Evolutionary conservation across 1,284 basidiomycete genomes (phyloP).

Genomic region (Dichomitus squalens): DNA sequence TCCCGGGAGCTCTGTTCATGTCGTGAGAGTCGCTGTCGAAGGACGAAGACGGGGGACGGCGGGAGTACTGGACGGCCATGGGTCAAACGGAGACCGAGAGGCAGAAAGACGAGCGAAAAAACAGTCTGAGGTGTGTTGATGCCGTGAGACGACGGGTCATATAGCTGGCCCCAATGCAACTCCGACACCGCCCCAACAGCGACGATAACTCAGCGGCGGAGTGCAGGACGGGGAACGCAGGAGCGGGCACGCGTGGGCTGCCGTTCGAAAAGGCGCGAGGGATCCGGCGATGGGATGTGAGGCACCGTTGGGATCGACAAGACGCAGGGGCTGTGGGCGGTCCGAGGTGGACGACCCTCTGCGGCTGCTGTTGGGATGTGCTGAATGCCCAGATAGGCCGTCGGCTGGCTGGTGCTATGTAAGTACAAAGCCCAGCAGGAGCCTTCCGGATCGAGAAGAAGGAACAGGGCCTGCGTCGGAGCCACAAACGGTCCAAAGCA

Average conservation of each 20-base stretch:
- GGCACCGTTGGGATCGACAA: slow-evolving; percentile 17
- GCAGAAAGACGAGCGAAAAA: slow-evolving; percentile 18
- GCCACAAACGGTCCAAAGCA: slow-evolving; percentile 3
- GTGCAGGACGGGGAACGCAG: slow-evolving; percentile 21
- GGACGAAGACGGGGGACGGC: slow-evolving; percentile 6
- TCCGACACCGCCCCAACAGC: slow-evolving; percentile 30
- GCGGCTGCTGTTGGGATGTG: slow-evolving; percentile 8
- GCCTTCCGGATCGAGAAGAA: background rate
- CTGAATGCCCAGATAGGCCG: background rate
- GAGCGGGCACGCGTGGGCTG: slow-evolving; percentile 14
- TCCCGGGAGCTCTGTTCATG: slow-evolving; percentile 10
- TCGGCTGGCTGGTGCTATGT: too few species aligned
- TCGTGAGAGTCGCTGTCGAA: slow-evolving; percentile 9
- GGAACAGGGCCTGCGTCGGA: background rate
- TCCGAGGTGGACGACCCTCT: slow-evolving; percentile 10
- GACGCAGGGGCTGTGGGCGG: slow-evolving; percentile 9
- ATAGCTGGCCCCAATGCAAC: slow-evolving; percentile 24
- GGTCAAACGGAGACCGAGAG: slow-evolving; percentile 13
- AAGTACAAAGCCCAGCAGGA: background rate
- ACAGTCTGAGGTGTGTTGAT: slow-evolving; percentile 18
- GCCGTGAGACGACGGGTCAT: slow-evolving; percentile 19
- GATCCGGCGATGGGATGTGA: slow-evolving; percentile 6
- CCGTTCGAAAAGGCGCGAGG: slow-evolving; percentile 6
- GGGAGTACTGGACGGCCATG: slow-evolving; percentile 25
- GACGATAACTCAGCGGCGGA: slow-evolving; percentile 33